phyloP scores from a whole-genome alignment of 495 filamentous ascomycete species.

The Aspergillus bridgeri region DNA sequence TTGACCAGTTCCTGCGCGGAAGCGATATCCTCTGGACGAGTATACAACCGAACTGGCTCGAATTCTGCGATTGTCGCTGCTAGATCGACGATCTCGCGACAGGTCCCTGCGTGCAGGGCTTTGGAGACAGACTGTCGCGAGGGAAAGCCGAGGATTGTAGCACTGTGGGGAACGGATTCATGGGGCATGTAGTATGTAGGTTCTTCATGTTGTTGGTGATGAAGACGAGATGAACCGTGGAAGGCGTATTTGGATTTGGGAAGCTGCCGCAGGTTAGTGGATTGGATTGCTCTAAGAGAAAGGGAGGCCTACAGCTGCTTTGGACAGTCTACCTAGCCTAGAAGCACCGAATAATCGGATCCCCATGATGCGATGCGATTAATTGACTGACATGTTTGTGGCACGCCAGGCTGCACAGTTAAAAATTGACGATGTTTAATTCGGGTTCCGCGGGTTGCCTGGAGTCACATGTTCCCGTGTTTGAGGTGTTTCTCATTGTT shows the following conservation, averaged over 20 bases:
- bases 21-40: conserved; percentile 22
- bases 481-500: not conserved
- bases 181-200: conserved; percentile 12
- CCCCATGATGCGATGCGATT: not conserved
- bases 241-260: not conserved
- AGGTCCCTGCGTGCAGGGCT: conserved; percentile 20
- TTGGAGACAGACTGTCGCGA: conserved; percentile 27
- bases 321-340: not conserved
- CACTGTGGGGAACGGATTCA: conserved; percentile 27
- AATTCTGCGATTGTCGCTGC: conserved; percentile 30
- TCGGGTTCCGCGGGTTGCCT: not conserved
- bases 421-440: not conserved
- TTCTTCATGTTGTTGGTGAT: not conserved
- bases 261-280: not conserved
- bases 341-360: not conserved
- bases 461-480: not conserved
- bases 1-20: conserved; percentile 19
- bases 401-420: no score
- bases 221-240: not conserved
- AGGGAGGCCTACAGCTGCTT: not conserved
- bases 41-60: conserved; percentile 34
- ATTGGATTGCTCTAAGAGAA: not conserved
- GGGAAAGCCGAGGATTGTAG: conserved; percentile 36
- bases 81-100: conserved; percentile 28
- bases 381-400: no score